phyloP scores from a whole-genome alignment of 164 flowering plant genomes.

The Aristolochia fimbriata region DNA sequence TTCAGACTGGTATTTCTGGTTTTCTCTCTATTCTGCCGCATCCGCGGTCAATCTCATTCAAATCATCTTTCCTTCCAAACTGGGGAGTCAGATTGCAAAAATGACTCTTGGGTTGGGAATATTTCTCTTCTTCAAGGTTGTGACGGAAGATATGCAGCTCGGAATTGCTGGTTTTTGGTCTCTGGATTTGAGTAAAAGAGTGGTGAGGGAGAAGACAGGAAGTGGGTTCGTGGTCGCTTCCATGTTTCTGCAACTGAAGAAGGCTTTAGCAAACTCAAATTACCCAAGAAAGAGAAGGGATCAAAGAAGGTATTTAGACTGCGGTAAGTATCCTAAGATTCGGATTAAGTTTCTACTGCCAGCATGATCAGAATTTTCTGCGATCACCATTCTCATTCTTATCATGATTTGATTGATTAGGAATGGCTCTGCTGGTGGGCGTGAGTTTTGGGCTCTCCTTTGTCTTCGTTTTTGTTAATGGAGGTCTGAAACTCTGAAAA shows the following conservation, averaged over 20 bases:
- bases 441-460: constrained; percentile 38
- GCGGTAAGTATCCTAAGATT: constrained; percentile 22
- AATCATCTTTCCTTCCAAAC: constrained; percentile 5
- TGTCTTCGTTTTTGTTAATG: constrained; percentile 24
- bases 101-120: constrained; percentile 32
- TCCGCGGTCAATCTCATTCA: constrained; percentile 31
- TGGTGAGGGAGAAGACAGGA: constrained; percentile 67
- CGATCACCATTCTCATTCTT: background rate
- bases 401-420: constrained; percentile 14
- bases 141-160: constrained; percentile 26
- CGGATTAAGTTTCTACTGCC: background rate
- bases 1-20: constrained; percentile 77
- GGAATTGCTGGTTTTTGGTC: constrained; percentile 45
- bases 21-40: constrained; percentile 56
- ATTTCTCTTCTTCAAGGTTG: constrained; percentile 47
- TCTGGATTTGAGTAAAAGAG: constrained; percentile 43
- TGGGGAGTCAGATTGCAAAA: constrained; percentile 18
- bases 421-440: constrained; percentile 38
- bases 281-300: constrained; percentile 8
- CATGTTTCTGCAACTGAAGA: constrained; percentile 42
- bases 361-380: background rate
- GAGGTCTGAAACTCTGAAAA: constrained; percentile 10
- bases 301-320: constrained; percentile 14
- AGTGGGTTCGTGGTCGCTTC: constrained; percentile 55
- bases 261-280: constrained; percentile 12